Evolutionary conservation across 1,139 yeast genomes (phyloP).

Genomic region (Hyphopichia wangnamkhiaoensis): DNA sequence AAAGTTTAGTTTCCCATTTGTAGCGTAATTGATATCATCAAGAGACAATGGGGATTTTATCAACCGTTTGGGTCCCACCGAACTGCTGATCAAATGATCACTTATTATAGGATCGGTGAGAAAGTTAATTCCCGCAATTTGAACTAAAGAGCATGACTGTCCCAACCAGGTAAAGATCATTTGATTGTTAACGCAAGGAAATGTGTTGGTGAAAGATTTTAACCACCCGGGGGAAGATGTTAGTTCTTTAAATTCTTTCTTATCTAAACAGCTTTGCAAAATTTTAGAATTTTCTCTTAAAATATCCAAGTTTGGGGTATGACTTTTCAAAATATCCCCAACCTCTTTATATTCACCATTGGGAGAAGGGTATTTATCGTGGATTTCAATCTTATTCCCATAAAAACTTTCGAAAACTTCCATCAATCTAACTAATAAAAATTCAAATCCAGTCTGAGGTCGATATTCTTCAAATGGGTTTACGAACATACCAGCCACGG

Average conservation of each 20-base stretch:
- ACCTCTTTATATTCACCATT: conserved; percentile 42
- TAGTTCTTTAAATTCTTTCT: conserved; percentile 18
- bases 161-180: conserved; percentile 88
- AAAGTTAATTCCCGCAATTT: conserved; percentile 69
- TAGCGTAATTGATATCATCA: conserved; percentile 58
- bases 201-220: conserved; percentile 4
- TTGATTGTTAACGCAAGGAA: conserved; percentile 42
- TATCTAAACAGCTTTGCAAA: conserved; percentile 27
- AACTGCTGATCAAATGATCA: conserved; percentile 60
- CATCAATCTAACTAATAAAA: conserved; percentile 65
- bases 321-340: conserved; percentile 57
- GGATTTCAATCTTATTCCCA: conserved; percentile 58
- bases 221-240: conserved; percentile 6
- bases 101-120: conserved; percentile 85
- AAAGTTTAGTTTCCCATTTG: conserved; percentile 55
- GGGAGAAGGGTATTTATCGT: conserved; percentile 44
- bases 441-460: conserved; percentile 87
- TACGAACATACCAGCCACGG: conserved; percentile 77
- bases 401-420: conserved; percentile 69
- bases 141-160: conserved; percentile 80
- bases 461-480: conserved; percentile 93
- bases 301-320: conserved; percentile 57
- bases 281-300: conserved; percentile 31
- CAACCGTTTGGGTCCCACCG: conserved; percentile 80
- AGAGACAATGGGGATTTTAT: conserved; percentile 68